These are phyloP conservation scores for Aspergillus fijiensis DNA, from an alignment of 2,329 filamentous ascomycete genomes.

Conservation along the genomic window DNA sequence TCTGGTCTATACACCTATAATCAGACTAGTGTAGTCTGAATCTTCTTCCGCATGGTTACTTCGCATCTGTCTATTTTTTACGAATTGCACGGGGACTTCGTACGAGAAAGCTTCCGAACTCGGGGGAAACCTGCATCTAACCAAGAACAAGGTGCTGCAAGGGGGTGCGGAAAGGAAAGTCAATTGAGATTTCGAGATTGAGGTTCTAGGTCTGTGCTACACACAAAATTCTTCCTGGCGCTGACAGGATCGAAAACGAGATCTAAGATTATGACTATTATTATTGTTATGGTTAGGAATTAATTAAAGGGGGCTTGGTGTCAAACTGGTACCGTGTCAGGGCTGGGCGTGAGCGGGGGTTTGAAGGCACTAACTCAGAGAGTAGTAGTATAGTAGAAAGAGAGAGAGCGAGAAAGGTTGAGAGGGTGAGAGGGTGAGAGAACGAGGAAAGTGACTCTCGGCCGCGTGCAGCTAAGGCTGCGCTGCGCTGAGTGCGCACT, in stretches of 20 bases:
- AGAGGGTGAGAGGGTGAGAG: no score
- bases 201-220: neutral
- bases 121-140: neutral
- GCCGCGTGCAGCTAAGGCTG: neutral
- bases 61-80: neutral
- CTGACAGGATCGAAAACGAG: neutral
- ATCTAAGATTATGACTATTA: neutral
- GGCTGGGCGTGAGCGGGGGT: neutral
- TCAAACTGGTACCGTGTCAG: neutral
- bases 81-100: neutral
- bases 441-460: neutral
- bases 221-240: neutral
- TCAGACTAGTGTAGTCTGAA: neutral
- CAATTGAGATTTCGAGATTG: neutral
- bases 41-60: neutral
- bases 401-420: no score
- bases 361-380: neutral
- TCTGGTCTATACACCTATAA: neutral
- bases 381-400: no score
- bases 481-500: neutral
- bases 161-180: neutral
- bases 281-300: neutral
- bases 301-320: neutral
- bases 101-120: neutral
- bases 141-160: neutral